phyloP scores from a whole-genome alignment of 1,284 basidiomycete species.

The Malassezia yamatoensis region DNA sequence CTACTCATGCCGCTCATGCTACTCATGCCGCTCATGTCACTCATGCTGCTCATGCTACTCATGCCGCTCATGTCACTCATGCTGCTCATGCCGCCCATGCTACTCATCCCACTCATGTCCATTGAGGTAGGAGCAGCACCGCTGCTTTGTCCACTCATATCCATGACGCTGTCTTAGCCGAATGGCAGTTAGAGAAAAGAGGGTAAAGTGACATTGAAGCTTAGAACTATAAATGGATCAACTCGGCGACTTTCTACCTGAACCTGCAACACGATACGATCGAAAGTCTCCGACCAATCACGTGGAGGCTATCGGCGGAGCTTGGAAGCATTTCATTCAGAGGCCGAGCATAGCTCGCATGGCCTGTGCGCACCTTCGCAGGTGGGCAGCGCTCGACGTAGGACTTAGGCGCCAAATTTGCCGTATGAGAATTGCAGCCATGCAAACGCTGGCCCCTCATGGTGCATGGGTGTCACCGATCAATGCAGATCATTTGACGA shows the following conservation, averaged over 20 bases:
- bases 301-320: not conserved
- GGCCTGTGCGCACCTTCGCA: not conserved
- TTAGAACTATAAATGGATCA: too few relatives aligned
- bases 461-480: constrained; percentile 55
- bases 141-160: not conserved
- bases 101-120: not conserved
- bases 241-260: constrained; percentile 1
- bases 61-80: not conserved
- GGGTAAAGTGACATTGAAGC: too few relatives aligned
- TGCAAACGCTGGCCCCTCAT: constrained; percentile 24
- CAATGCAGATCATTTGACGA: constrained; percentile 53
- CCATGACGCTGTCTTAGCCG: too few relatives aligned
- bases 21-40: not conserved
- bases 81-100: not conserved
- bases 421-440: too few relatives aligned
- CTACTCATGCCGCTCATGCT: not conserved
- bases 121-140: not conserved
- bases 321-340: not conserved
- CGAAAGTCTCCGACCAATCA: constrained; percentile 2
- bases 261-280: too few relatives aligned
- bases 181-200: too few relatives aligned
- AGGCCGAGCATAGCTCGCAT: not conserved
- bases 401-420: not conserved
- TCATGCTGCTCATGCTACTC: not conserved
- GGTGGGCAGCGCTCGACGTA: not conserved